Conservation (phyloP, 805 yeast genomes). For the Monosporozyma aerobia region DNA sequence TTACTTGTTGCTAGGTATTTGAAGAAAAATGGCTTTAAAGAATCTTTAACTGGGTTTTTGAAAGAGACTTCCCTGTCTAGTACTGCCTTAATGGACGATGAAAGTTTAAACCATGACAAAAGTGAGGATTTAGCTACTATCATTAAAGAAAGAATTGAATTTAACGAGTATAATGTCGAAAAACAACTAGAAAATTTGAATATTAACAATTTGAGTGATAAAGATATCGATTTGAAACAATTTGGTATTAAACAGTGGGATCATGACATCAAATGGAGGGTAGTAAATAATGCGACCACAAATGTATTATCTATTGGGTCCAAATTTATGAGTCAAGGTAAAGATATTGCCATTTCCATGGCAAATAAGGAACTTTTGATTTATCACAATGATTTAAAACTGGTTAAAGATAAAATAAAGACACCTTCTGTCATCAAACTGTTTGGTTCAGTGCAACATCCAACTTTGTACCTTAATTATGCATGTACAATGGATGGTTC, state of each 20-base stretch:
- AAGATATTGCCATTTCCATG: background rate
- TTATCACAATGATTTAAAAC: slow-evolving; percentile 2
- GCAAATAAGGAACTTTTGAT: background rate
- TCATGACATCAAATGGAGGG: background rate
- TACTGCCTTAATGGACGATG: background rate
- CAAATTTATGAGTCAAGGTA: background rate
- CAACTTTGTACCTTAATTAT: slow-evolving; percentile 8
- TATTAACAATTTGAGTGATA: slow-evolving; percentile 1
- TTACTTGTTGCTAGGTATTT: slow-evolving; percentile 51
- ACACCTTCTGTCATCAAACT: slow-evolving; percentile 14
- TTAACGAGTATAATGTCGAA: slow-evolving; percentile 12
- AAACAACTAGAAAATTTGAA: slow-evolving; percentile 11
- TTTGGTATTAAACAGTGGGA: slow-evolving; percentile 18
- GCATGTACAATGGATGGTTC: slow-evolving; percentile 22
- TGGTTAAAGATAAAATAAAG: background rate
- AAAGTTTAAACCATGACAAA: slow-evolving; percentile 2
- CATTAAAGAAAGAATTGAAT: slow-evolving; percentile 22
- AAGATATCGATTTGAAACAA: slow-evolving; percentile 1
- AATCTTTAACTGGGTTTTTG: slow-evolving; percentile 42
- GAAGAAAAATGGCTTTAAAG: slow-evolving; percentile 36
- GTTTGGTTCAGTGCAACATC: slow-evolving; percentile 13
- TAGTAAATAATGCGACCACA: background rate
- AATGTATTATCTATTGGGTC: background rate
- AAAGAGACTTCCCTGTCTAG: slow-evolving; percentile 16
- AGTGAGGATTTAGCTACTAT: slow-evolving; percentile 14